Conservation (phyloP, 2,329 filamentous ascomycete genomes). For the Lasiodiplodia theobromae region DNA sequence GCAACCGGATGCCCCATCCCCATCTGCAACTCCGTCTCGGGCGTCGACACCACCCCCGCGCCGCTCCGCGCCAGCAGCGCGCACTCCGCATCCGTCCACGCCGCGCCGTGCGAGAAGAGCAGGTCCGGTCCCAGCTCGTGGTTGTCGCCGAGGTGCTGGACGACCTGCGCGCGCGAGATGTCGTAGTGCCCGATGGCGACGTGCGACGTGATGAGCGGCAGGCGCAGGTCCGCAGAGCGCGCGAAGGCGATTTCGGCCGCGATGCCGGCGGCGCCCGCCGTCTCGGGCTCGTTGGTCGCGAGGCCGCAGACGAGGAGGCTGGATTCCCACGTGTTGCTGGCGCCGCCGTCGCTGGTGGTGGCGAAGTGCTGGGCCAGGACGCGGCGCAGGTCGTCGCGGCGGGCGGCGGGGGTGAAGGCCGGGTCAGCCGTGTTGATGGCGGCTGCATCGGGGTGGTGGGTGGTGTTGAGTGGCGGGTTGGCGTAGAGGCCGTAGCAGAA, state of each 20-base stretch:
- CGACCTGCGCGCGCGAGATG: not conserved
- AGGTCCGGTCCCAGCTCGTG: not conserved
- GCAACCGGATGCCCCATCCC: slow-evolving; percentile 19
- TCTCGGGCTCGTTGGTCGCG: slow-evolving; percentile 6
- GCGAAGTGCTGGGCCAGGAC: not conserved
- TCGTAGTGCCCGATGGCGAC: slow-evolving; percentile 20
- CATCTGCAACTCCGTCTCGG: slow-evolving; percentile 18
- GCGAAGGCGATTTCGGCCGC: not conserved
- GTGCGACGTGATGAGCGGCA: slow-evolving; percentile 2
- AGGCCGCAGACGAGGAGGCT: not conserved
- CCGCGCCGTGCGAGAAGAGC: slow-evolving; percentile 12
- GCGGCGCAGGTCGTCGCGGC: slow-evolving; percentile 8
- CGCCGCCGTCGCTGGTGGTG: not conserved
- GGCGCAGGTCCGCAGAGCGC: not conserved
- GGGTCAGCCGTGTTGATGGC: not conserved
- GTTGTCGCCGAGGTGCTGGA: not conserved
- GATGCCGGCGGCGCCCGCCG: not conserved
- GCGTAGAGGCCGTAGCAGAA: slow-evolving; percentile 18
- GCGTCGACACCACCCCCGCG: not conserved
- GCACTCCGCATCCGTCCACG: not conserved
- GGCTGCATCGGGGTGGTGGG: not conserved
- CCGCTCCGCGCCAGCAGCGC: not conserved
- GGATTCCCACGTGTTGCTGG: not conserved
- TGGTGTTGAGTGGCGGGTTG: not conserved
- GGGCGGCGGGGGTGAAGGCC: slow-evolving; percentile 6